Evolutionary conservation across 2,329 filamentous ascomycete species (phyloP), one percentile per base, ranked within the genome.

Genomic region (Ophiocordyceps camponoti-floridani): DNA sequence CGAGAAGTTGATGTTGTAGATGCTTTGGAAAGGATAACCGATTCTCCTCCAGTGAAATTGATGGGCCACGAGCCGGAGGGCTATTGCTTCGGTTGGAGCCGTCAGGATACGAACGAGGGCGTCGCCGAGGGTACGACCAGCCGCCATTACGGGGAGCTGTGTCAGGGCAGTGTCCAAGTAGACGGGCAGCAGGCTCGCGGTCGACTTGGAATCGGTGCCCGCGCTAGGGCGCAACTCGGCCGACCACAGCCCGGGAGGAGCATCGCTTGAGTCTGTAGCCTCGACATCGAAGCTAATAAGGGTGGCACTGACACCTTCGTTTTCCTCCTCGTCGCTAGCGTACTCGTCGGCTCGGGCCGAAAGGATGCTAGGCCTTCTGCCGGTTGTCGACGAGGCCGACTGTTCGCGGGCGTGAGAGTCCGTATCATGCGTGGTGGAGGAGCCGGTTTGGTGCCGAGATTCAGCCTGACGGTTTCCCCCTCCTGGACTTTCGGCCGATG

Each of bases 261-360:
- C 63, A 42, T 73, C 69, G 3, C 62, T 65, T 0, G 70, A 62
- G 42, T 76, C 73, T 4, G 66, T 69, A 0, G 73, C 69, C 49
- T 78, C 74, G 27, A 77, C 72, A 46, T 78, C 74, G 46, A 78
- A 77, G 49, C 71, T 76, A 44, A 78, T 76, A 5, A 77, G 58
- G 0, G 73, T 75, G 1, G 72, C 68, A 45, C 67, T 73, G 23
- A 76, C 60, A 42, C 68, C 64, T 42, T 74, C 73, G 13, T 69
- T 62, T 14, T 73, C 73, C 43, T 75, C 72, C 44, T 77, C 73
- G 42, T 77, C 74, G 12, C 65, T 72, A 11, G 62, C 68, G 47
- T 70, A 73, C 38, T 74, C 72, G 46, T 71, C 68, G 13, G 62
- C 67, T n/a, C 67, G 57, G 10, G 60, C 57, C 0, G 70, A 72